Evolutionary conservation across 2,329 filamentous ascomycete species (phyloP).

Genomic region (Scedosporium aurantiacum): DNA sequence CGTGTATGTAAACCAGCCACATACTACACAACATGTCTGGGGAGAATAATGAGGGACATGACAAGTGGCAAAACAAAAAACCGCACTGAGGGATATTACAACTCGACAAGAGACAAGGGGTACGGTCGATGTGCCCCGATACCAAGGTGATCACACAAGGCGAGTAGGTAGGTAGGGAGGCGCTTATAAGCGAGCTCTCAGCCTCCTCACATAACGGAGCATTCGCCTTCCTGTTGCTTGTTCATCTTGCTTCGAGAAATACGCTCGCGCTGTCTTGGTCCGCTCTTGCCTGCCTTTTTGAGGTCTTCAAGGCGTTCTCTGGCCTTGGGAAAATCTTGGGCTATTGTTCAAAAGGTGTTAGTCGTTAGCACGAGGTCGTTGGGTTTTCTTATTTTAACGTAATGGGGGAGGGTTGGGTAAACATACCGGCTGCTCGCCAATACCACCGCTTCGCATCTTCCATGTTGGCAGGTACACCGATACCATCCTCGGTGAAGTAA

Average conservation of each 20-base stretch:
- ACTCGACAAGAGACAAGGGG: too few relatives aligned
- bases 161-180: too few relatives aligned
- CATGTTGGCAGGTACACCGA: slow-evolving; percentile 72
- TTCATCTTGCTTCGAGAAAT: slow-evolving; percentile 73
- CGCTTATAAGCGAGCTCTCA: background rate
- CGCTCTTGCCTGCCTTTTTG: slow-evolving; percentile 64
- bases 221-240: slow-evolving; percentile 82
- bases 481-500: slow-evolving; percentile 92
- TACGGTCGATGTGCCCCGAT: too few relatives aligned
- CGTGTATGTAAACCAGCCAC: too few relatives aligned
- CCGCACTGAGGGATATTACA: too few relatives aligned
- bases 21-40: too few relatives aligned
- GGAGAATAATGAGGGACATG: too few relatives aligned
- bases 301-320: slow-evolving; percentile 87
- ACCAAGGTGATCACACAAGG: too few relatives aligned
- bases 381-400: background rate
- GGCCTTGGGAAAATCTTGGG: slow-evolving; percentile 89
- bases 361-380: slow-evolving; percentile 17
- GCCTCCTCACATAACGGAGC: slow-evolving; percentile 60
- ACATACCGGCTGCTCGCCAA: slow-evolving; percentile 89
- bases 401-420: slow-evolving; percentile 2
- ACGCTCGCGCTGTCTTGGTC: slow-evolving; percentile 62
- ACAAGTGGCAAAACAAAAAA: too few relatives aligned
- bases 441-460: slow-evolving; percentile 99
- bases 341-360: slow-evolving; percentile 30